Percentiles rank a stretch among this genome's conserved stretches.
Conservation (phyloP, 345 rosid species). For the Salix suchowensis region DNA sequence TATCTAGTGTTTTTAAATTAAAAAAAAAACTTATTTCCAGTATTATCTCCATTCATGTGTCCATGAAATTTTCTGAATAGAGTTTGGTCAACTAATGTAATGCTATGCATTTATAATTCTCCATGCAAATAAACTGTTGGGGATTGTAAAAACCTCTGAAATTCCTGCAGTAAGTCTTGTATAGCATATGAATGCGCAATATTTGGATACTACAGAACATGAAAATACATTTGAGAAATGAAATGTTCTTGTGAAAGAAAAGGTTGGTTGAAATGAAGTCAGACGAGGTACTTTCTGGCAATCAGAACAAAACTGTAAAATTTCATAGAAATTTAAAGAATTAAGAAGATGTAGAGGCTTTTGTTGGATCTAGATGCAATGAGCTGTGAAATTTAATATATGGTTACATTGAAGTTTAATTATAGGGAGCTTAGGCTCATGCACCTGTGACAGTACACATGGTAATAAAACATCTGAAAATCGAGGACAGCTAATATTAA, state of each 20-base stretch:
- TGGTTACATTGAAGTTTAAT: neutral
- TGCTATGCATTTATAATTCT: neutral
- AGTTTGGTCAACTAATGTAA: neutral
- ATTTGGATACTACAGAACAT: neutral
- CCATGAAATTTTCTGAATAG: neutral
- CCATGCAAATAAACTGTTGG: neutral
- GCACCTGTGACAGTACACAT: neutral
- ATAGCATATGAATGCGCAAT: neutral
- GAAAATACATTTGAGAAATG: neutral
- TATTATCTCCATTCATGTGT: neutral
- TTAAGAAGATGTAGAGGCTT: neutral
- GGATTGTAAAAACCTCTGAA: neutral
- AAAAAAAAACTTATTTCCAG: neutral
- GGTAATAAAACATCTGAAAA: neutral
- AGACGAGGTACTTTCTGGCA: neutral
- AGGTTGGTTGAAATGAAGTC: neutral
- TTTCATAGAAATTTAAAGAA: neutral
- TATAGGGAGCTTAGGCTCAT: neutral
- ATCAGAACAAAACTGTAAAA: neutral
- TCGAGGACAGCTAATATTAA: neutral
- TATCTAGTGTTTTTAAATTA: conserved; percentile 11
- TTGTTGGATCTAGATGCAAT: neutral
- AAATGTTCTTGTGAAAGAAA: neutral
- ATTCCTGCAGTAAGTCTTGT: neutral
- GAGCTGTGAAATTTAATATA: neutral